Conservation (phyloP, 192 early-diverging fungal genomes). For the Coemansia sp. region DNA sequence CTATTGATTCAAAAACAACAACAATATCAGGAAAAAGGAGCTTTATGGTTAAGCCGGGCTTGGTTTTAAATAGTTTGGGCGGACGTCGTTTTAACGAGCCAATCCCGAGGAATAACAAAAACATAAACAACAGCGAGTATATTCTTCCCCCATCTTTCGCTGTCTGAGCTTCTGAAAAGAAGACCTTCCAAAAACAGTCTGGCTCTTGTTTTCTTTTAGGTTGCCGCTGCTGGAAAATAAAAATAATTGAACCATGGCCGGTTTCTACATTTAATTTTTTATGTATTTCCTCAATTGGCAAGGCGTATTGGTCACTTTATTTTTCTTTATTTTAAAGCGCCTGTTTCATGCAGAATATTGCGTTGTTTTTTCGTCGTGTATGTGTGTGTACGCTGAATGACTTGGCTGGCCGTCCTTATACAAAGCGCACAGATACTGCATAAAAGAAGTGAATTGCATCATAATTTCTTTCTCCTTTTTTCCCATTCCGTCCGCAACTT, state of each 20-base stretch:
- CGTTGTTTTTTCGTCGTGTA: background rate
- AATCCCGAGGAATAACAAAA: background rate
- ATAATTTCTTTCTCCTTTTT: slow-evolving; percentile 1
- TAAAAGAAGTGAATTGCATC: slow-evolving; percentile 2
- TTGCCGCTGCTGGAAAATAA: too few relatives aligned
- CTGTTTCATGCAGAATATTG: background rate
- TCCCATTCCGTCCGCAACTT: background rate
- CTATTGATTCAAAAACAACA: background rate
- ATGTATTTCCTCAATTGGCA: background rate
- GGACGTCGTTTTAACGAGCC: too few relatives aligned
- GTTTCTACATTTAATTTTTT: background rate
- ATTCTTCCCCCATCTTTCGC: background rate
- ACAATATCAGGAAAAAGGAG: background rate
- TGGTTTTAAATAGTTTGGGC: too few relatives aligned
- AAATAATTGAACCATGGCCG: too few relatives aligned
- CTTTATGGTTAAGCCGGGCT: too few relatives aligned
- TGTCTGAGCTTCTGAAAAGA: too few relatives aligned
- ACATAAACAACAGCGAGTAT: background rate
- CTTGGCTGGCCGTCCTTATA: background rate
- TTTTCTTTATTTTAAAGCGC: background rate
- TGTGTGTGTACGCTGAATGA: background rate
- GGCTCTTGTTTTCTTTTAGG: too few relatives aligned
- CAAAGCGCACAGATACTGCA: background rate
- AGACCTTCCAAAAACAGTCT: too few relatives aligned
- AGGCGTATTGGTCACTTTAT: background rate